Evolutionary conservation across 2,329 filamentous ascomycete genomes (phyloP), one percentile per base, ranked within the genome.

Genomic region (Ophiocordyceps camponoti-floridani): DNA sequence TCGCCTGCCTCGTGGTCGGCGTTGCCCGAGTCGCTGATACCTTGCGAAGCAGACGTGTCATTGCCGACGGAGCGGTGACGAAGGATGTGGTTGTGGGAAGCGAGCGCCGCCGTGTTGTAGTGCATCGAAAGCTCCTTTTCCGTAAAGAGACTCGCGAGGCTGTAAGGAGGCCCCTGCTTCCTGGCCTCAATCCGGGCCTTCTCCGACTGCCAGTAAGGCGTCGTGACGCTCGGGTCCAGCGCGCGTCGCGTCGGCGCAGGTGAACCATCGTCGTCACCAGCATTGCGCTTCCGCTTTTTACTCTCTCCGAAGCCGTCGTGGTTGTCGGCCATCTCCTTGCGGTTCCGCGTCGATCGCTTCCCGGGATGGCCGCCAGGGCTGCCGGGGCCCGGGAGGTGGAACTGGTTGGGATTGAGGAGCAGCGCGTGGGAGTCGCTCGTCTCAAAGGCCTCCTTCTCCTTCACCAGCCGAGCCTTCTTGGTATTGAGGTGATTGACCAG

Each of bases 101-200:
- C 76, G 18, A 79, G 53, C 28, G 77, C 76, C 5, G 78, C 73
- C 4, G 67, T 62, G 48, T 79, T 80, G 56, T 80, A 80, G 27
- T 74, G 75, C 64, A 82, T 70, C 4, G 72, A 69, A 28, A 82
- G 66, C 60, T 82, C 78, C 59, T 79, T 81, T 52, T 82, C 78
- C 0, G 77, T 82, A 43, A 82, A 82, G 35, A 82, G 69, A 62
- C 81, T 81, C 52, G 82, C 77, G 47, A 82, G 73, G 55, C 73
- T 80, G 56, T 79, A 80, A 2, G 77, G 61, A 0, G 75, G 70
- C 9, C 73, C 76, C 18, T 73, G 69, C 52, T 76, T 70, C 55
- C 73, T 72, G 46, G 71, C 63, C 45, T 66, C 62, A 46, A 64
- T 62, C 50, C 69, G 65, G 44, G 75, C 62, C 54, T 74, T 72